Percentiles rank a stretch among this genome's conserved stretches.
Conservation (phyloP, 495 filamentous ascomycete species). For the Tuber calosporum region DNA sequence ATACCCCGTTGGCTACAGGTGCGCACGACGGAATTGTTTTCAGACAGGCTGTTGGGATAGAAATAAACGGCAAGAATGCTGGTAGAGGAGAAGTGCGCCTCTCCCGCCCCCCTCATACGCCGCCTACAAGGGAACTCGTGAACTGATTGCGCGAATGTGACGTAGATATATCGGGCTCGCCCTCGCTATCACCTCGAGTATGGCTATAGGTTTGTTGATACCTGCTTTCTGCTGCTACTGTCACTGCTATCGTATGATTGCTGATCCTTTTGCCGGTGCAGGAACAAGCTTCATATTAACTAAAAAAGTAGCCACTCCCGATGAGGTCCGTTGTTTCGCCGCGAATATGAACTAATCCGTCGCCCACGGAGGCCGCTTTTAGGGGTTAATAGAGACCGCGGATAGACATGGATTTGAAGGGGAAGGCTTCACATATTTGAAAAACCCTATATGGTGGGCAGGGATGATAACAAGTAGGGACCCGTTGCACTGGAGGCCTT, state of each 20-base stretch:
- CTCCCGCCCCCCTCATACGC: constrained; percentile 13
- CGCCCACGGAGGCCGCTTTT: constrained; percentile 17
- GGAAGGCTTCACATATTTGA: constrained; percentile 88
- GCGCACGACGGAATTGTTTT: constrained; percentile 21
- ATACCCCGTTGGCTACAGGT: constrained; percentile 7
- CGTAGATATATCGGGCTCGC: constrained; percentile 81
- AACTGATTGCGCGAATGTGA: constrained; percentile 44
- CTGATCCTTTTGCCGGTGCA: constrained; percentile 40
- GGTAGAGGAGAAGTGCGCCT: constrained; percentile 81
- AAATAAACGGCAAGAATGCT: constrained; percentile 44
- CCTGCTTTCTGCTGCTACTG: background rate
- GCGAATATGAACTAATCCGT: constrained; percentile 5
- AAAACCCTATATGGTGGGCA: constrained; percentile 89
- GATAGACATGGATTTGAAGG: constrained; percentile 92
- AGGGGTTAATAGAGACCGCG: constrained; percentile 86
- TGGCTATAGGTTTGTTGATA: constrained; percentile 74
- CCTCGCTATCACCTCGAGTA: constrained; percentile 80
- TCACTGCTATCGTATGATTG: constrained; percentile 32
- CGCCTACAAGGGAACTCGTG: constrained; percentile 10
- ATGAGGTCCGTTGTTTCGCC: background rate
- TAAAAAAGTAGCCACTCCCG: constrained; percentile 59
- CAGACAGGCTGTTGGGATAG: constrained; percentile 16
- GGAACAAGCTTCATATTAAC: constrained; percentile 91
- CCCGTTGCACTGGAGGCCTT: background rate
- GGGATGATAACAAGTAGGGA: constrained; percentile 77